phyloP scores from a whole-genome alignment of 768 basidiomycete genomes.

The Rhodotorula diobovata region DNA sequence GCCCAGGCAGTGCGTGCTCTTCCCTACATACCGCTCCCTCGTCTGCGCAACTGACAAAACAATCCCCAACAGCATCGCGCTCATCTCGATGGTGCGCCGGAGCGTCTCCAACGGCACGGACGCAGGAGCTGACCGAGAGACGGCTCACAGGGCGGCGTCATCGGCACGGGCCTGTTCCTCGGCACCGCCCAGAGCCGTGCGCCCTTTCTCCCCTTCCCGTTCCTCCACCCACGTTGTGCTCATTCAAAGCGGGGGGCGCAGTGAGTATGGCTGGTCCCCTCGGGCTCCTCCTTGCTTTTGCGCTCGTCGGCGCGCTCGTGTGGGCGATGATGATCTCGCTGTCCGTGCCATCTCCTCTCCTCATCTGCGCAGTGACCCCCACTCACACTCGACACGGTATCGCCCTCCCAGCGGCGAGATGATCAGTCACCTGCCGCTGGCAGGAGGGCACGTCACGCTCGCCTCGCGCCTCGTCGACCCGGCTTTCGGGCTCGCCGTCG shows the following conservation, averaged over 20 bases:
- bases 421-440: slow-evolving; percentile 22
- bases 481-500: slow-evolving; percentile 37
- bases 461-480: slow-evolving; percentile 36
- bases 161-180: neutral
- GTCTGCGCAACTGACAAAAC: neutral
- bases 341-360: neutral
- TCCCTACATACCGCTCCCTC: slow-evolving; percentile 2
- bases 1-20: slow-evolving; percentile 13
- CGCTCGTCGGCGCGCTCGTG: slow-evolving; percentile 16
- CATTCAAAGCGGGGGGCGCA: neutral
- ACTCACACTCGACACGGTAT: too few species aligned
- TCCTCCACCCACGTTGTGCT: too few species aligned
- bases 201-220: neutral
- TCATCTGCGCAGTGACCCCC: too few species aligned
- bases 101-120: too few species aligned
- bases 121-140: too few species aligned
- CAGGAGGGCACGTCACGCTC: slow-evolving; percentile 40
- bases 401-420: slow-evolving; percentile 23
- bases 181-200: slow-evolving; percentile 11
- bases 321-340: slow-evolving; percentile 18
- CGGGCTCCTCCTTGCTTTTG: slow-evolving; percentile 10
- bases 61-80: neutral
- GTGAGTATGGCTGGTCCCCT: slow-evolving; percentile 18
- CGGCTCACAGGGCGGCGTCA: neutral
- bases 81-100: neutral